These are phyloP conservation scores for Sporormia fimetaria DNA, from an alignment of 495 filamentous ascomycete genomes.

Conservation along the genomic window DNA sequence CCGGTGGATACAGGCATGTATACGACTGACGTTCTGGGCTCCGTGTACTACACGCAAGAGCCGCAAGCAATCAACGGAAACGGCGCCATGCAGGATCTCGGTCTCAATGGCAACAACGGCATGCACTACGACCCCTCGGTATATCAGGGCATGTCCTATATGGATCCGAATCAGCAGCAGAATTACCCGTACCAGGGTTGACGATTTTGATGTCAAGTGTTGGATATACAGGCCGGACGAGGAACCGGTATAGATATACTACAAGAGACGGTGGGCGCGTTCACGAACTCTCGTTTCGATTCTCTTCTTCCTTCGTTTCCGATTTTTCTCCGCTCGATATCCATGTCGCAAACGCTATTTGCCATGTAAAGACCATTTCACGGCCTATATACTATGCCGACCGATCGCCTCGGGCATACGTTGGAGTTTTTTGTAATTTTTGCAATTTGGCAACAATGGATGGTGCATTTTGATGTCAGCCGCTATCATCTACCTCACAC, in stretches of 20 bases:
- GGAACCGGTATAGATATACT: not conserved
- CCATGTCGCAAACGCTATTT: constrained; percentile 3
- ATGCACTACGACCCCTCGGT: constrained; percentile 10
- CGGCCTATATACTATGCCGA: not conserved
- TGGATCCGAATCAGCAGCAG: constrained; percentile 16
- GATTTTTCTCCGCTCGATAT: constrained; percentile 13
- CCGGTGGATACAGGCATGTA: constrained; percentile 22
- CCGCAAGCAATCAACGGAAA: constrained; percentile 6
- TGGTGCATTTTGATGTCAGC: too few relatives aligned
- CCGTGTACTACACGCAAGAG: constrained; percentile 22
- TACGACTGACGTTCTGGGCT: constrained; percentile 11
- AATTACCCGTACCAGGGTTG: constrained; percentile 20
- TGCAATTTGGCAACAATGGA: too few relatives aligned
- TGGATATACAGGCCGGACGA: not conserved
- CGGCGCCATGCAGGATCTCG: constrained; percentile 10
- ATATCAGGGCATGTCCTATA: constrained; percentile 23
- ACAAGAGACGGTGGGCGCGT: not conserved
- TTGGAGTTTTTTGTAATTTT: too few relatives aligned
- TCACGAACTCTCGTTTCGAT: not conserved
- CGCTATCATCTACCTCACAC: too few relatives aligned
- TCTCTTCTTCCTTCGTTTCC: constrained; percentile 2
- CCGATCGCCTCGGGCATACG: too few relatives aligned
- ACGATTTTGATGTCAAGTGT: constrained; percentile 7
- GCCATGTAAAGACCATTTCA: not conserved
- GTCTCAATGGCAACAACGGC: constrained; percentile 6